Base-by-base conservation (phyloP, 345 rosid species). In the Lepidium aucheri region DNA sequence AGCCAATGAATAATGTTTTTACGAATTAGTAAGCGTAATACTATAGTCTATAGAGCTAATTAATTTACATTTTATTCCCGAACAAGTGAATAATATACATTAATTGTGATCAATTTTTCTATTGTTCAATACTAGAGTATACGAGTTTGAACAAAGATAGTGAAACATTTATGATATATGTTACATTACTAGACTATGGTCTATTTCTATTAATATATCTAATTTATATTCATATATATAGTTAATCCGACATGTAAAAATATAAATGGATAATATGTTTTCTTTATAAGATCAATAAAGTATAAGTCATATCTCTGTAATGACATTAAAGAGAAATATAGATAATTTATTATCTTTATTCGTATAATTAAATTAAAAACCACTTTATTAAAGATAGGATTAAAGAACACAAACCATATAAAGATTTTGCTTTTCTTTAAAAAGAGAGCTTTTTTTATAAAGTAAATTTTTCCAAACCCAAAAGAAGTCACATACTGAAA, bases 321-420 rank as follows among this genome's bases (percentile, higher is more conserved):
- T 34, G 34, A 52, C 60, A 67, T 42, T 42, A 32, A 57, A 72
- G 53, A 72, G 33, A 65, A 38, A 43, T 17, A 11, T 14, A 2
- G 26, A 4, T 16, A 10, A 6, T 40, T 16, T 8, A 1, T 7
- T 32, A 77, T 79, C 77, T 81, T 69, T 69, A 52, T 61, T 52
- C 28, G 26, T 66, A 30, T 71, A 78, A 75, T 68, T 30, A 75
- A 28, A 76, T 57, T 54, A 49, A 32, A 67, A 75, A 80, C 55
- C 71, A 76, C 82, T 82, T 80, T 81, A 63, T 39, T 68, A 81
- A 84, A 76, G 76, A 40, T 66, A n/a, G 17, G 65, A 73, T 75
- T 74, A 67, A 65, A 65, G 55, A 73, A 65, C 45, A 63, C 70
- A 57, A 22, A 78, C 70, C 69, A 70, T 52, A 65, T 59, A 60